Percentiles rank a stretch among this genome's conserved stretches.
Evolutionary conservation across 192 early-diverging fungal genomes (phyloP).

Genomic region (Backusella sp.): DNA sequence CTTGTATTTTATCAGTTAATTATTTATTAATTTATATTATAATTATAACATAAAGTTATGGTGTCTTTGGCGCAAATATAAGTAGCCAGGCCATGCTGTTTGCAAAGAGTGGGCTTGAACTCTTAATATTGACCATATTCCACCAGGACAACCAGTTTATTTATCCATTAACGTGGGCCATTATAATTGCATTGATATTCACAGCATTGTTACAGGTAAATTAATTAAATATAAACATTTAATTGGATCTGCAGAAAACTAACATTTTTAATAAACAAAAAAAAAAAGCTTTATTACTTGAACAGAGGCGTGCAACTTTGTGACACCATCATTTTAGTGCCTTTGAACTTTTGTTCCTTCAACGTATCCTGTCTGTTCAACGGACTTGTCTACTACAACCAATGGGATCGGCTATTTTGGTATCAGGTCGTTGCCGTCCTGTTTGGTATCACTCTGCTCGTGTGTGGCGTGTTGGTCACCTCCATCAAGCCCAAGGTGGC

Average conservation of each 20-base stretch:
- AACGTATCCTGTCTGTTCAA: conserved; percentile 73
- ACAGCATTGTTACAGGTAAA: conserved; percentile 59
- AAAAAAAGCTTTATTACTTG: conserved; percentile 68
- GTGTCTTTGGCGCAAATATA: conserved; percentile 69
- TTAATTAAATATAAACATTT: not conserved
- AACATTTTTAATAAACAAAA: not conserved
- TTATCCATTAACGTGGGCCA: conserved; percentile 67
- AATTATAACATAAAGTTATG: conserved; percentile 44
- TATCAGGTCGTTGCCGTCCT: conserved; percentile 66
- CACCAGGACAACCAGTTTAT: conserved; percentile 68
- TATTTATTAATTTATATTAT: not conserved
- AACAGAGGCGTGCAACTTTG: conserved; percentile 73
- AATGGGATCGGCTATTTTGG: conserved; percentile 61
- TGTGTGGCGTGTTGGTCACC: conserved; percentile 63
- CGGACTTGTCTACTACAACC: conserved; percentile 76
- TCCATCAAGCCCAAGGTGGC: conserved; percentile 42
- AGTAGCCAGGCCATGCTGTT: conserved; percentile 75
- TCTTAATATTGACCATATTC: conserved; percentile 60
- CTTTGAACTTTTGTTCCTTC: conserved; percentile 75
- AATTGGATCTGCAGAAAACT: not conserved
- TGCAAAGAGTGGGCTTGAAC: conserved; percentile 77
- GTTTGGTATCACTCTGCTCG: conserved; percentile 64
- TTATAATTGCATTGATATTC: conserved; percentile 61
- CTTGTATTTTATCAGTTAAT: not conserved
- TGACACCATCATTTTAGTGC: conserved; percentile 77